Evolutionary conservation across 2,329 filamentous ascomycete species (phyloP).

Genomic region (Aspergillus sp.): DNA sequence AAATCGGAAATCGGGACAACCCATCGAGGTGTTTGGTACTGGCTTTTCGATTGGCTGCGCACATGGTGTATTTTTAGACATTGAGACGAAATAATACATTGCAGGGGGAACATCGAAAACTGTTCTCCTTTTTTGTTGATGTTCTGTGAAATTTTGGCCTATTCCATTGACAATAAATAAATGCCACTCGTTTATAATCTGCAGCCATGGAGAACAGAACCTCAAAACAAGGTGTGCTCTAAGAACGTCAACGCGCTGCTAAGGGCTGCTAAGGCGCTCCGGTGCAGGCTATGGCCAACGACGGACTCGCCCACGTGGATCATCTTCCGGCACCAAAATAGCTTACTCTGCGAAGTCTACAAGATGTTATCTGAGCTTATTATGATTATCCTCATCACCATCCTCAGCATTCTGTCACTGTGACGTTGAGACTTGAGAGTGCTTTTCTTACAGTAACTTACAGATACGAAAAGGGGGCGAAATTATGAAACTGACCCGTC

Average conservation of each 20-base stretch:
- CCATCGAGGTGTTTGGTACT: not conserved
- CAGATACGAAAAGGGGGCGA: not conserved
- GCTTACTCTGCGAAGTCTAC: constrained; percentile 3
- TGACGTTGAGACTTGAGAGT: not conserved
- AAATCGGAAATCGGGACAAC: not conserved
- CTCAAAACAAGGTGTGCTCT: constrained; percentile 9
- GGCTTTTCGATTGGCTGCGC: not conserved
- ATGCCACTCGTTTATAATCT: too few species aligned
- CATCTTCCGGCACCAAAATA: constrained; percentile 16
- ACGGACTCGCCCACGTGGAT: constrained; percentile 20
- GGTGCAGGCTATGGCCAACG: constrained; percentile 10
- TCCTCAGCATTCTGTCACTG: too few species aligned
- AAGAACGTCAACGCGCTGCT: constrained; percentile 3
- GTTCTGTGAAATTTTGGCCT: not conserved
- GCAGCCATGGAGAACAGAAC: not conserved
- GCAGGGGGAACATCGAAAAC: too few species aligned
- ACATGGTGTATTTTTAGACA: not conserved
- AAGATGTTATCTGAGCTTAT: not conserved
- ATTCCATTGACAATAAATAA: too few species aligned
- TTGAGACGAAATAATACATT: not conserved
- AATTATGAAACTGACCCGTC: not conserved
- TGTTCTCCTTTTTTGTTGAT: too few species aligned
- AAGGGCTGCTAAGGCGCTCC: constrained; percentile 6
- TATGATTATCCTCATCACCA: not conserved
- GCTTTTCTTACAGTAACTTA: not conserved